These are phyloP conservation scores for Violaceomyces palustris DNA, from an alignment of 1,284 basidiomycete species.

Conservation along the genomic window DNA sequence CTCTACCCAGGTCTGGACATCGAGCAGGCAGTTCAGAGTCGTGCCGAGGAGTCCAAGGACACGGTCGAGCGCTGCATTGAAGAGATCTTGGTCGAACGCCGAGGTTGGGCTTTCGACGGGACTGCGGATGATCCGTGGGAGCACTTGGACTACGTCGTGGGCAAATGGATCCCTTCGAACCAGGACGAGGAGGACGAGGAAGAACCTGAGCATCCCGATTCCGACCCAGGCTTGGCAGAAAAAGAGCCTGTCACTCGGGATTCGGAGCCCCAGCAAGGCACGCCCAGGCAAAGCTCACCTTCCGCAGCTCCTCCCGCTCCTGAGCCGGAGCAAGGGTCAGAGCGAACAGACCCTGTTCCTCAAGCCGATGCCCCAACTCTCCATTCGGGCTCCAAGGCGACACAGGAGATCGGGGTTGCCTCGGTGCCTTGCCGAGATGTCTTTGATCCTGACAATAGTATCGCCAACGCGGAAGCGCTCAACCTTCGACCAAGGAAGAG, in stretches of 20 bases:
- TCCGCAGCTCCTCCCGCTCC: too few relatives aligned
- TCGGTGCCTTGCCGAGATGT: slow-evolving; percentile 20
- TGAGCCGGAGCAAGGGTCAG: too few relatives aligned
- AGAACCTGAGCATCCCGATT: neutral
- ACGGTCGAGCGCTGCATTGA: slow-evolving; percentile 36
- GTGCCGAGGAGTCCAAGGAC: slow-evolving; percentile 2
- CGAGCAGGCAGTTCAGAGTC: slow-evolving; percentile 1
- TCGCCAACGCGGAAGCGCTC: slow-evolving; percentile 27
- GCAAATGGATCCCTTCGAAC: slow-evolving; percentile 44
- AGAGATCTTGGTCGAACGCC: slow-evolving; percentile 25
- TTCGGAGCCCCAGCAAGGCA: too few relatives aligned
- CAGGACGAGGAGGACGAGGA: slow-evolving; percentile 3
- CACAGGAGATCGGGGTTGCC: too few relatives aligned
- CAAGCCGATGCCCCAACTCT: too few relatives aligned
- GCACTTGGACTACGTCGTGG: slow-evolving; percentile 30
- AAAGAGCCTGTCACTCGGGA: too few relatives aligned
- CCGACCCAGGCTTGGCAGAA: too few relatives aligned
- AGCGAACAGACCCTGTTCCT: too few relatives aligned
- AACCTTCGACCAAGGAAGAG: slow-evolving; percentile 29
- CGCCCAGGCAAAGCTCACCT: too few relatives aligned
- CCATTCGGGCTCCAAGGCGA: too few relatives aligned
- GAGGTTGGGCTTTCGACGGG: slow-evolving; percentile 8
- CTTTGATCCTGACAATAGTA: slow-evolving; percentile 28
- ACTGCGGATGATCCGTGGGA: slow-evolving; percentile 37
- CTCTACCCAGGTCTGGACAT: slow-evolving; percentile 38